Base-by-base conservation (phyloP, 176 grass and related monocot genomes). In the Triticum turgidum region DNA sequence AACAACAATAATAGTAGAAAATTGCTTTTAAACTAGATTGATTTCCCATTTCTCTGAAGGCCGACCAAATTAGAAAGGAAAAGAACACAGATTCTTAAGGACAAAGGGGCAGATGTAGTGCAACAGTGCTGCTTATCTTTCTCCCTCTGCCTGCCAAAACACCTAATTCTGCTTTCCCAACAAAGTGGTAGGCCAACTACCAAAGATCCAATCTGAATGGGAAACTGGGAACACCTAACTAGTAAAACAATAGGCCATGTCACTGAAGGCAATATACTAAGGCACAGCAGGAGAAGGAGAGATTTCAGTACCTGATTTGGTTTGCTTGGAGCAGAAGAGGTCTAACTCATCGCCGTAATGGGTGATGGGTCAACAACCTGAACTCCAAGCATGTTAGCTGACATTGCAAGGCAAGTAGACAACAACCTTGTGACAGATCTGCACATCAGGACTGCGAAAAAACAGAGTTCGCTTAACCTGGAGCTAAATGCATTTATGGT, bases 121-220 rank as follows among this genome's bases (percentile, higher is more conserved):
- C 39, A 41, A 41, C 8, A 41, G 0, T 86, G 64, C 15, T 65
- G 73, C 32, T 64, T 81, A 41, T 78, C 78, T 71, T 64, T 76
- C 41, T 76, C n/a, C 39, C 32, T 78, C 51, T 69, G 25, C 72
- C 51, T 78, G 79, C 32, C 42, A 27, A 49, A 12, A 21, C 54
- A 65, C 32, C 73, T 58, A 80, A 66, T 83, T 1, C 10, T 61
- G n/a, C 34, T 80, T 87, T 76, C 76, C 79, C 66, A 75, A 80
- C 85, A 87, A 39, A 58, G 76, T 87, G 81, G 85, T 69, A 80
- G 83, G 75, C 85, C 61, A 84, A 76, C 89, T 11, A 84, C 82
- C 66, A 80, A 61, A 32, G 47, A 9, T 41, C 39, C 8, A 41
- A 41, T 41, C 39, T 2, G 8, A 41, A 41, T 41, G 39, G 39